Percentiles rank a stretch among this genome's conserved stretches.
Evolutionary conservation across 176 grass and related monocot species (phyloP).

Genomic region (Saccharum spontaneum): DNA sequence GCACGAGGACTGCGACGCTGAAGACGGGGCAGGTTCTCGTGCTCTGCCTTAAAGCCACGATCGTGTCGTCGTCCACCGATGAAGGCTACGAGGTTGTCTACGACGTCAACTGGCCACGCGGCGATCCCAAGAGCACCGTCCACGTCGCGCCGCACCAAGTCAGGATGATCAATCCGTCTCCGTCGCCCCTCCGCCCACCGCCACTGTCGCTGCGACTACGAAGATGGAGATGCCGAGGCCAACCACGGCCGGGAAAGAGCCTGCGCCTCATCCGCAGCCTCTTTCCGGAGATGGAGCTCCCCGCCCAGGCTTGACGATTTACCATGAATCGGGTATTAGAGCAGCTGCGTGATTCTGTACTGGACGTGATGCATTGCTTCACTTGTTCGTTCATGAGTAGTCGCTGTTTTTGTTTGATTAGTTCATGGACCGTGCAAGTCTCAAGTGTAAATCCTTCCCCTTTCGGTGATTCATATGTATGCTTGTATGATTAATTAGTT

Average conservation of each 20-base stretch:
- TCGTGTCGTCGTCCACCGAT: not conserved
- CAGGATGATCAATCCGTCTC: not conserved
- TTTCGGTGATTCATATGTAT: not conserved
- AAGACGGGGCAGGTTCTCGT: not conserved
- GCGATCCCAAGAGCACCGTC: not conserved
- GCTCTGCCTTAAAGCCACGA: not conserved
- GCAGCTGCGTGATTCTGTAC: not conserved
- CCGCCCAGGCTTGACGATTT: not conserved
- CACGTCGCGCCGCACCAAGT: not conserved
- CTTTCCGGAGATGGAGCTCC: not conserved
- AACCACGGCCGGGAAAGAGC: not conserved
- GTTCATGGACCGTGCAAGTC: not conserved
- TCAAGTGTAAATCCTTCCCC: not conserved
- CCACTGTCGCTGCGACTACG: too few relatives aligned
- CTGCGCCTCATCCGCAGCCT: not conserved
- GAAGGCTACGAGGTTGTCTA: constrained; percentile 5
- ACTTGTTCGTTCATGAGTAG: not conserved
- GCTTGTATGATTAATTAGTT: not conserved
- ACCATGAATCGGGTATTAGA: too few relatives aligned
- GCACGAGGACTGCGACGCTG: not conserved
- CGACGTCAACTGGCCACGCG: not conserved
- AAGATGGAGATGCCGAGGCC: not conserved
- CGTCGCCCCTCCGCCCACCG: not conserved
- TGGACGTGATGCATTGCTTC: not conserved
- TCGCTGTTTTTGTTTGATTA: not conserved